phyloP scores from a whole-genome alignment of 164 flowering plant genomes.

The Vitis riparia region DNA sequence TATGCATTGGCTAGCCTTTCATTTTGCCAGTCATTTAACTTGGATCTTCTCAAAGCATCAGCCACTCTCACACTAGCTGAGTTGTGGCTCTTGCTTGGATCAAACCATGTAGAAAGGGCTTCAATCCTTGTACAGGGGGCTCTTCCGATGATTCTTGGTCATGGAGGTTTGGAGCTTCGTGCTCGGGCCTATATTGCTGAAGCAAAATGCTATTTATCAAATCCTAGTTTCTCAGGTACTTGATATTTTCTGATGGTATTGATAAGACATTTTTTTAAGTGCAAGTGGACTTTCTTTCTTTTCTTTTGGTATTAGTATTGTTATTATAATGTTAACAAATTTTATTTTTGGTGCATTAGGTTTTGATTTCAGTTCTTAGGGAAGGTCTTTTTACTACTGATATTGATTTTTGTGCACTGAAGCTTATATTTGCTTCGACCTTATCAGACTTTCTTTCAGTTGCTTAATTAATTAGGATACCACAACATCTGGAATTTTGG shows the following conservation, averaged over 20 bases:
- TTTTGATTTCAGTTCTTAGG: background rate
- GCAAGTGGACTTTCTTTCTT: background rate
- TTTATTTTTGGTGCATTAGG: background rate
- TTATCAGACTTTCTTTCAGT: background rate
- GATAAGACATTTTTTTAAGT: background rate
- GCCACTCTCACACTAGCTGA: constrained; percentile 84
- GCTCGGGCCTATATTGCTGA: constrained; percentile 83
- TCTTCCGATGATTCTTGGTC: constrained; percentile 88
- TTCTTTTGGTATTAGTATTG: background rate
- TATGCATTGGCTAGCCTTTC: constrained; percentile 92
- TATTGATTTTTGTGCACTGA: background rate
- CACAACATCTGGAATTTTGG: too few relatives aligned
- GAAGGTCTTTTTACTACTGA: background rate
- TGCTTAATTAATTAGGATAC: too few relatives aligned
- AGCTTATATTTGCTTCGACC: background rate
- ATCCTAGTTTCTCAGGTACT: constrained; percentile 74
- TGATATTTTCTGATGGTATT: background rate
- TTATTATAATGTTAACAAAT: background rate
- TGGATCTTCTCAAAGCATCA: constrained; percentile 95
- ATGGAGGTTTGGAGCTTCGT: constrained; percentile 93
- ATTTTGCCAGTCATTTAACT: constrained; percentile 85
- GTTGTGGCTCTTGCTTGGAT: constrained; percentile 86
- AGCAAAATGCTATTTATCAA: constrained; percentile 87
- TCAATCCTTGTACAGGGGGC: constrained; percentile 64
- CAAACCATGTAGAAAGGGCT: constrained; percentile 79